Base-by-base conservation (phyloP, 2,329 filamentous ascomycete genomes). In the Amylocarpus encephaloides region DNA sequence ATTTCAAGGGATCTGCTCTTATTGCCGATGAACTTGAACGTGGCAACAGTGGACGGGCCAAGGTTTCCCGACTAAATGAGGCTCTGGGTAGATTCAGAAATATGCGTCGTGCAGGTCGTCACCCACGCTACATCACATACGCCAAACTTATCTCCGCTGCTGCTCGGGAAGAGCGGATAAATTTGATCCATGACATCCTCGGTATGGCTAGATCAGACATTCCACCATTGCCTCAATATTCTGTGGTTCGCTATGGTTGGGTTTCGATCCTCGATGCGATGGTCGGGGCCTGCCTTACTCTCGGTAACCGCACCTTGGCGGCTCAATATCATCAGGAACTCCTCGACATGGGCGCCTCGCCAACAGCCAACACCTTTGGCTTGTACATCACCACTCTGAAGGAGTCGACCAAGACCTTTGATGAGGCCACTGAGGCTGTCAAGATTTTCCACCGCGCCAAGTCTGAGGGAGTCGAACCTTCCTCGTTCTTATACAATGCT, bases 361-460 rank as follows among this genome's bases (percentile, higher is more conserved):
- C 93, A 13, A 95, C 92, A 2, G 93, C 93, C 39, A 98, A 98
- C 74, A 98, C 93, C 0, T 98, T 94, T 61, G 93, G 93, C 52
- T 80, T 98, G 15, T 98, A 97, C 77, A 98, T 98, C 71, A 97
- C 94, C n/a, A 97, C 92, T 1, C 76, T 98, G 54, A 96, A 97
- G 74, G 92, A 95, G 66, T 95, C 89, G 1, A 89, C 89, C 58
- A 95, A 95, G 79, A 97, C 91, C 0, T 97, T 96, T 59, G 93
- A 98, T 64, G 93, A 98, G 69, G 93, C 93, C 10, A 90, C 90
- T 7, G 93, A 97, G 68, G 93, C 93, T 49, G 86, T 97, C 65
- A 94, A 94, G 72, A 95, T 98, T 68, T 98, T 98, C 76, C 85
- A 93, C 64, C 88, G 90, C 50, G 91, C 93, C 51, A 90, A 94